Conservation (phyloP, 169 alveolate species). For the Theileria parva region DNA sequence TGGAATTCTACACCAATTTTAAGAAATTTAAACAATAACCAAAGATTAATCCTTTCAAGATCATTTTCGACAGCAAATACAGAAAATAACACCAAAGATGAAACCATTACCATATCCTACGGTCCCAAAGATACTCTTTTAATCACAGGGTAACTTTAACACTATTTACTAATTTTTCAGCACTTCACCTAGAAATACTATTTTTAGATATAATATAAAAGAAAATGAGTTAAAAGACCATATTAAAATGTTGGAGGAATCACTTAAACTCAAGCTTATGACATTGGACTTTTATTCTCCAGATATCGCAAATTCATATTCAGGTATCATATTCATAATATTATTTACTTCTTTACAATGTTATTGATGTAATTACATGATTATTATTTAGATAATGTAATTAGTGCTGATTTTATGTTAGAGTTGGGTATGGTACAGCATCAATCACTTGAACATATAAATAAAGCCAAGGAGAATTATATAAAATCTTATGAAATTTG, state of each 20-base stretch:
- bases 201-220: constrained; percentile 37
- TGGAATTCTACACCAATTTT: not conserved
- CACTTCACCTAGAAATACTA: not conserved
- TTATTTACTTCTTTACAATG: not conserved
- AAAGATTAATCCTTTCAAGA: not conserved
- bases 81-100: not conserved
- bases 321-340: constrained; percentile 8
- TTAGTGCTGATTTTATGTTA: not conserved
- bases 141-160: constrained; percentile 36
- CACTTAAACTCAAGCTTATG: constrained; percentile 56
- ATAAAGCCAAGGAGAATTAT: constrained; percentile 60
- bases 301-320: constrained; percentile 57
- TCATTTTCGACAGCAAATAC: not conserved
- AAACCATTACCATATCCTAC: constrained; percentile 17
- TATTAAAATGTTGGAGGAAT: constrained; percentile 44
- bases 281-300: constrained; percentile 40
- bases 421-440: constrained; percentile 66
- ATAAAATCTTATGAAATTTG: constrained; percentile 49
- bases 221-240: constrained; percentile 39
- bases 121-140: constrained; percentile 62
- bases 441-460: constrained; percentile 46
- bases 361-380: not conserved
- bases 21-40: not conserved
- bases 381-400: no score
- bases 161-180: not conserved